A percentile compares a stretch with the other conserved stretches of the same genome.
Evolutionary conservation across 2,329 filamentous ascomycete species (phyloP).

Genomic region (Cadophora sp.): DNA sequence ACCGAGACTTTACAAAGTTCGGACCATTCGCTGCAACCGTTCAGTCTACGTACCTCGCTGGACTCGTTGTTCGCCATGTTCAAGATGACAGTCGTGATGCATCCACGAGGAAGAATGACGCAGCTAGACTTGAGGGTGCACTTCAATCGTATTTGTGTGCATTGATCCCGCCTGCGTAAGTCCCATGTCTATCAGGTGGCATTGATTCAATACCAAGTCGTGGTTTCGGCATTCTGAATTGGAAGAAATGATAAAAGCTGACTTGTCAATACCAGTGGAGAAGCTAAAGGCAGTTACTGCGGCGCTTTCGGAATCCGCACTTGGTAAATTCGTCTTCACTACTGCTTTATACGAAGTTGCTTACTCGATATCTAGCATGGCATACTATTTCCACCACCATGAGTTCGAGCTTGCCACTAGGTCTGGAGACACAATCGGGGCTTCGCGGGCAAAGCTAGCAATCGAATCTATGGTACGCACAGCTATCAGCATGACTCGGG

Average conservation of each 20-base stretch:
- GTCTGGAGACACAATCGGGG: neutral
- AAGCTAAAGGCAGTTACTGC: constrained; percentile 26
- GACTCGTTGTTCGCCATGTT: constrained; percentile 26
- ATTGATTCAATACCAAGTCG: neutral
- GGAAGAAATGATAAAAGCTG: neutral
- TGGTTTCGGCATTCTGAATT: neutral
- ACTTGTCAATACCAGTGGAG: constrained; percentile 5
- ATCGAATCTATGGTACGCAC: constrained; percentile 23
- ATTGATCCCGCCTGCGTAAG: constrained; percentile 29
- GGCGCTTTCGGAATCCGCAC: constrained; percentile 26
- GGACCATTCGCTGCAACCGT: constrained; percentile 25
- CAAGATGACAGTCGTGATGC: constrained; percentile 9
- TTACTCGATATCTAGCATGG: constrained; percentile 13
- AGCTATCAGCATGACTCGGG: constrained; percentile 16
- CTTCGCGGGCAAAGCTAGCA: constrained; percentile 16
- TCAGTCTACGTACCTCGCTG: constrained; percentile 28
- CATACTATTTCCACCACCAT: constrained; percentile 24
- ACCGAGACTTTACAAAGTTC: constrained; percentile 23
- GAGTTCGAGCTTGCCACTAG: constrained; percentile 15
- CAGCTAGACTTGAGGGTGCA: constrained; percentile 21
- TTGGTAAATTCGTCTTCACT: constrained; percentile 9
- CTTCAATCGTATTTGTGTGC: constrained; percentile 28
- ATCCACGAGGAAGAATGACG: constrained; percentile 13
- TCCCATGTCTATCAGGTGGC: neutral
- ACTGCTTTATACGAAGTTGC: neutral